Conservation (phyloP, 2,329 filamentous ascomycete genomes). For the Penicillium palitans region DNA sequence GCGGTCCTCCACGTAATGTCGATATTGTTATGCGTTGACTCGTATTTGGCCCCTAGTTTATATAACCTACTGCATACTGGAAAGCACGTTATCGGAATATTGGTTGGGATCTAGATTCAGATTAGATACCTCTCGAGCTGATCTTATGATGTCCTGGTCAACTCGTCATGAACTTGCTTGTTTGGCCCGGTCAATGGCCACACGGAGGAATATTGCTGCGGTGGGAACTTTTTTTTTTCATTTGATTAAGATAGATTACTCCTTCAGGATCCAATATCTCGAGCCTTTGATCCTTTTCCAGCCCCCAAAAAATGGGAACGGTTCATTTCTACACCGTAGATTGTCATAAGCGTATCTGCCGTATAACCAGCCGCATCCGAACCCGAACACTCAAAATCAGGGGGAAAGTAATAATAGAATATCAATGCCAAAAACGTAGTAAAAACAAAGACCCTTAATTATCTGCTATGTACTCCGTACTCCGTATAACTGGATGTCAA, state of each 20-base stretch:
- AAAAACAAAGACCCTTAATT: conserved; percentile 1
- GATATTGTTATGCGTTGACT: conserved; percentile 1
- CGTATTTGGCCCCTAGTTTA: conserved; percentile 2
- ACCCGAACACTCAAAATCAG: conserved; percentile 3
- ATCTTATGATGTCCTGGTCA: not conserved
- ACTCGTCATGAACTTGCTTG: not conserved
- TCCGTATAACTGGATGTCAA: conserved; percentile 10
- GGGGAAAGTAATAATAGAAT: conserved; percentile 7
- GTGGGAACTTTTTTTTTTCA: not conserved
- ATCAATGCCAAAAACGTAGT: not conserved
- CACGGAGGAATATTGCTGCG: not conserved
- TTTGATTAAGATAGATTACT: not conserved
- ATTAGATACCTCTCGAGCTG: not conserved
- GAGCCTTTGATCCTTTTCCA: not conserved
- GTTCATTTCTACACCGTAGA: not conserved
- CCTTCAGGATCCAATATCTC: not conserved
- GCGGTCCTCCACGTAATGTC: conserved; percentile 5
- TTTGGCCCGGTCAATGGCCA: not conserved
- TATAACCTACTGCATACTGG: not conserved
- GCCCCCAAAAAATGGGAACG: not conserved
- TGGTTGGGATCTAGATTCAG: conserved; percentile 6
- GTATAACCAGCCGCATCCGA: not conserved
- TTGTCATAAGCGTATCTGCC: not conserved
- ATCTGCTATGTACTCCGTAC: conserved; percentile 7
- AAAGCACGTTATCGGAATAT: not conserved